Percentiles rank a stretch among this genome's conserved stretches.
Conservation (phyloP, 176 grass and related monocot species). For the Chrysopogon serrulatus region DNA sequence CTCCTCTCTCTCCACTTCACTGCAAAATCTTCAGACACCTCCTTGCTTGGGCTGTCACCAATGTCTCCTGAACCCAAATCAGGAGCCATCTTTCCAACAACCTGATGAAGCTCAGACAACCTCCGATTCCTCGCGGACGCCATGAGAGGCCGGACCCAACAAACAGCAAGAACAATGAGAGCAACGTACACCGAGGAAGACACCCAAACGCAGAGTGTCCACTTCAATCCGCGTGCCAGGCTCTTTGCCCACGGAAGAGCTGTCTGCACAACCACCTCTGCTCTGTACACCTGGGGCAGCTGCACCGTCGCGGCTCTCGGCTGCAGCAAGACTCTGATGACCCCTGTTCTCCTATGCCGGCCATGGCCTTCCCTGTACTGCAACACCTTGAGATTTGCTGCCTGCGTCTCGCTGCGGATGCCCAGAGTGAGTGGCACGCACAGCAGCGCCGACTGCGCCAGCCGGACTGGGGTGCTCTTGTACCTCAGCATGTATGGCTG, state of each 20-base stretch:
- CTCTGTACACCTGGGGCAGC: slow-evolving; percentile 31
- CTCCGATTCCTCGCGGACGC: background rate
- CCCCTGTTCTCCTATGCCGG: slow-evolving; percentile 14
- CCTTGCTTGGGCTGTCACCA: background rate
- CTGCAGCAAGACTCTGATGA: slow-evolving; percentile 27
- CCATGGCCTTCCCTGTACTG: slow-evolving; percentile 25
- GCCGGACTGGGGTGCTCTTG: slow-evolving; percentile 26
- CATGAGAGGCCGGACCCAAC: background rate
- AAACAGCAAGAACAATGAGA: background rate
- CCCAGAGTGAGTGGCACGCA: slow-evolving; percentile 24
- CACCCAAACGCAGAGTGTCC: slow-evolving; percentile 36
- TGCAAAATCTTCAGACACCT: background rate
- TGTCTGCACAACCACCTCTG: slow-evolving; percentile 28
- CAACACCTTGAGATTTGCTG: slow-evolving; percentile 5
- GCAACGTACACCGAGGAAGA: background rate
- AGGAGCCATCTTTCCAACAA: background rate
- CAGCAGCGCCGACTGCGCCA: slow-evolving; percentile 3
- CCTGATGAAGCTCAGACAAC: background rate
- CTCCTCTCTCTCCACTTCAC: slow-evolving; percentile 28
- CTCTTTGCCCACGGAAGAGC: slow-evolving; percentile 26
- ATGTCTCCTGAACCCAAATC: background rate
- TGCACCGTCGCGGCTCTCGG: slow-evolving; percentile 18
- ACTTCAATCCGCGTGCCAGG: slow-evolving; percentile 6
- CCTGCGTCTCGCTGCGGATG: slow-evolving; percentile 28
- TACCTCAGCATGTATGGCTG: slow-evolving; percentile 37